Conservation (phyloP, 306 rosid species). For the Canavalia ensiformis region DNA sequence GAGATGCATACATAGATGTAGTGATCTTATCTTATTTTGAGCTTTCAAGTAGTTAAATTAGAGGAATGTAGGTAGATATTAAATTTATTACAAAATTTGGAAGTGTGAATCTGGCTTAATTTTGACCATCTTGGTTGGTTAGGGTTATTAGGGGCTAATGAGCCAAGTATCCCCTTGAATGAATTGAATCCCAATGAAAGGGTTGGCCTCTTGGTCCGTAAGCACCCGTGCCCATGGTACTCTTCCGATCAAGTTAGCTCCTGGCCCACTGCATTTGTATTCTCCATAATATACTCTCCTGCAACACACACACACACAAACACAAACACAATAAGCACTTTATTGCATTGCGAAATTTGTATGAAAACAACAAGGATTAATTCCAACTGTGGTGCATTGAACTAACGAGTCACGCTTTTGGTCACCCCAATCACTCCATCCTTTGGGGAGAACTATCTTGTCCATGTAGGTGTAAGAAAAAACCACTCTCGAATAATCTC, state of each 20-base stretch:
- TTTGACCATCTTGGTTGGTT: neutral
- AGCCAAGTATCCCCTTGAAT: constrained; percentile 79
- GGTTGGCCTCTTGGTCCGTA: constrained; percentile 67
- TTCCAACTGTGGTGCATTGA: neutral
- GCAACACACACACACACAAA: constrained; percentile 1
- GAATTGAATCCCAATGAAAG: constrained; percentile 66
- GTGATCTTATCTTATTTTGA: neutral
- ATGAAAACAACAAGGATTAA: neutral
- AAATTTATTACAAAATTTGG: neutral
- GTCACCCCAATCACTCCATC: constrained; percentile 84
- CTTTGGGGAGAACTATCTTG: constrained; percentile 63
- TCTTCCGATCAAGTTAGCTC: constrained; percentile 70
- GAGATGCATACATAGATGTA: neutral
- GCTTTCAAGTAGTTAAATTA: neutral
- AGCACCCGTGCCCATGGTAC: constrained; percentile 69
- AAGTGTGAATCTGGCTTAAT: neutral
- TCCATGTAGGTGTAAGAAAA: constrained; percentile 81
- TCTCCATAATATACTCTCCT: constrained; percentile 79
- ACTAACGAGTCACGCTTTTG: constrained; percentile 69
- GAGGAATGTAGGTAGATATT: constrained; percentile 7
- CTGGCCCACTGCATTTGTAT: constrained; percentile 83
- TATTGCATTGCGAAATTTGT: neutral
- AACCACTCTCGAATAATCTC: constrained; percentile 78
- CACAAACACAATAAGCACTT: neutral
- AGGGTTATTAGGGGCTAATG: constrained; percentile 36